These are phyloP conservation scores for Chondrus crispus DNA, from an alignment of 23 red algal species.

Conservation along the genomic window DNA sequence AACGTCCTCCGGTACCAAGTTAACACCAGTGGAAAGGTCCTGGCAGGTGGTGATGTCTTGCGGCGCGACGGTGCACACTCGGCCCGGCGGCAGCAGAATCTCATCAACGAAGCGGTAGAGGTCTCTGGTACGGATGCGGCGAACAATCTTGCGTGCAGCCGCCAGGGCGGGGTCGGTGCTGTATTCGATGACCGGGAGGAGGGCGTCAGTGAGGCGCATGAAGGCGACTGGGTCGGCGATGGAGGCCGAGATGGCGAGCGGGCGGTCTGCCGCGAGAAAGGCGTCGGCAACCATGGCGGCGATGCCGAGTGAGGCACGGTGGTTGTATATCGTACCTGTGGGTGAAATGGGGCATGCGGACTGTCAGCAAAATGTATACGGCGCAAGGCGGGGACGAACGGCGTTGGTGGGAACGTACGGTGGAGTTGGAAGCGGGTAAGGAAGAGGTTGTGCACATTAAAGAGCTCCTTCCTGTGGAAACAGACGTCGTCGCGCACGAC, in stretches of 20 bases:
- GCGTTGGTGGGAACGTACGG: slow-evolving; percentile 33
- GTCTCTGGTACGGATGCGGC: slow-evolving; percentile 56
- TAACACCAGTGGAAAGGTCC: slow-evolving; percentile 43
- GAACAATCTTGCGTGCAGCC: slow-evolving; percentile 58
- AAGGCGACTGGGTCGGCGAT: slow-evolving; percentile 69
- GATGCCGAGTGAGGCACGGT: slow-evolving; percentile 72
- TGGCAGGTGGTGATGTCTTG: slow-evolving; percentile 74
- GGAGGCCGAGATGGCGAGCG: slow-evolving; percentile 60
- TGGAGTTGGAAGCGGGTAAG: slow-evolving; percentile 84
- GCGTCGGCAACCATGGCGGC: slow-evolving; percentile 87
- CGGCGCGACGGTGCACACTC: slow-evolving; percentile 24
- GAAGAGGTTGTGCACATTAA: slow-evolving; percentile 92
- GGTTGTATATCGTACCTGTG: slow-evolving; percentile 77
- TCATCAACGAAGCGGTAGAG: slow-evolving; percentile 91
- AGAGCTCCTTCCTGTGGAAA: slow-evolving; percentile 87
- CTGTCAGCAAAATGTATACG: not conserved
- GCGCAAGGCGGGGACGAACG: not conserved
- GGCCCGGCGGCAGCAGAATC: slow-evolving; percentile 54
- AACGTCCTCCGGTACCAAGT: slow-evolving; percentile 85
- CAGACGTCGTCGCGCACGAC: slow-evolving; percentile 78
- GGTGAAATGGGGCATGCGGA: not conserved
- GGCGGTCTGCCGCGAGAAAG: slow-evolving; percentile 75
- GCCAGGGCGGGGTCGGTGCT: slow-evolving; percentile 57
- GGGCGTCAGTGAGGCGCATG: slow-evolving; percentile 66
- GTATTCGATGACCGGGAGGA: slow-evolving; percentile 74